Base-by-base conservation (phyloP, 1,139 yeast species). In the Scheffersomyces quercinus region DNA sequence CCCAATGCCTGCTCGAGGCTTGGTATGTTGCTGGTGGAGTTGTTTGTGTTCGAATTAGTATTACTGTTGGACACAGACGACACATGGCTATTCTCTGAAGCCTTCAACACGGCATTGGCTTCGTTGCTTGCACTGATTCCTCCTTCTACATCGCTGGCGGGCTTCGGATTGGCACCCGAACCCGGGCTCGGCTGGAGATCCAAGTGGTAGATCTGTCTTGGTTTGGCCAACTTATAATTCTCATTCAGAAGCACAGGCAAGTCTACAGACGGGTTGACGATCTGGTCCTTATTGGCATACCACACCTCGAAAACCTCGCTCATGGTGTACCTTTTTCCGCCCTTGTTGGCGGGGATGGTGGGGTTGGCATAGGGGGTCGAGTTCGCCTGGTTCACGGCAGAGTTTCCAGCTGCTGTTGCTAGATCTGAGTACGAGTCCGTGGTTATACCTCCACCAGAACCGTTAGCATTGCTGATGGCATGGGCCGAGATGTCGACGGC, bases 271-370 rank as follows among this genome's bases (percentile, higher is more conserved):
- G 51, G 49, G 50, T 47, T 55, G 55, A 64, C 59, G 51, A 62
- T 70, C 54, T 52, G 53, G 50, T 59, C 62, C 45, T 77, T 70
- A 62, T 79, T 69, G 32, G 70, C 66, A 29, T 68, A 62, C 78
- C 83, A 82, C 14, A 82, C 75, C 32, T 72, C 67, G 47, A 82
- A 70, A 50, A 82, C 75, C 49, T 82, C 82, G 30, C 75, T 73
- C 60, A 81, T 67, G 11, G 78, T 56, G 52, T 82, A 82, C 38
- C 63, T 56, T 49, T 68, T 63, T 39, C 75, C 63, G 24, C 64
- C 68, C 43, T 60, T 62, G 51, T 74, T 74, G 33, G 66, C 59
- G 9, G 76, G 75, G 39, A 73, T 69, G 40, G 65, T 56, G 35
- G 34, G 34, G 11, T 42, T 35, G 10, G 30, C 9, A n/a, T 32